Percentiles rank a stretch among this genome's conserved stretches.
Conservation (phyloP, 495 filamentous ascomycete species). For the Copromyces sp. region DNA sequence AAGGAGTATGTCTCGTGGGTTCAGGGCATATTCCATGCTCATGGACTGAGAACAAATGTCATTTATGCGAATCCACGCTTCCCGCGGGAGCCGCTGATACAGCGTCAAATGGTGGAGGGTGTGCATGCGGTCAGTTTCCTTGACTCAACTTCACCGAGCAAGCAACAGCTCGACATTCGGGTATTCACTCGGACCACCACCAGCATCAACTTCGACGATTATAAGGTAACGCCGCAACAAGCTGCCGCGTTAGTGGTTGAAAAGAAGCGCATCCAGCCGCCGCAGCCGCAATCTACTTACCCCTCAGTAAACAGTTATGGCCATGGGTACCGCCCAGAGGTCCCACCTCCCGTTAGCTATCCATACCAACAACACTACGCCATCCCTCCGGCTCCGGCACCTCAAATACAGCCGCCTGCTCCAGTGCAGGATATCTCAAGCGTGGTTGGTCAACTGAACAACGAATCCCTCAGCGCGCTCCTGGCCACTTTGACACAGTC, state of each 20-base stretch:
- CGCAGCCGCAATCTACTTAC: conserved; percentile 17
- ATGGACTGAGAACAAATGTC: conserved; percentile 62
- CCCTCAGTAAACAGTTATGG: conserved; percentile 3
- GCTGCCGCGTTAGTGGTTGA: conserved; percentile 72
- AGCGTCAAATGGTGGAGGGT: conserved; percentile 78
- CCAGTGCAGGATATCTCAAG: conserved; percentile 41
- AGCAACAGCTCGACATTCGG: conserved; percentile 64
- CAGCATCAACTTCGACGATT: conserved; percentile 71
- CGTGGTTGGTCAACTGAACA: conserved; percentile 53
- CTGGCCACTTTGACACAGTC: conserved; percentile 46
- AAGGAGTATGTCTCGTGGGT: conserved; percentile 75
- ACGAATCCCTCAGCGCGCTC: conserved; percentile 60
- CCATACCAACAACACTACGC: conserved; percentile 20
- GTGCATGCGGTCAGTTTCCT: conserved; percentile 78
- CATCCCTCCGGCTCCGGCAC: conserved; percentile 27
- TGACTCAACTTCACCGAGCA: conserved; percentile 52
- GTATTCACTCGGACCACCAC: conserved; percentile 71
- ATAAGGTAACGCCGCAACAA: conserved; percentile 64
- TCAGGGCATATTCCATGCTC: conserved; percentile 59
- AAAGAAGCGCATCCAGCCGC: conserved; percentile 46
- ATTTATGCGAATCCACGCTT: conserved; percentile 71
- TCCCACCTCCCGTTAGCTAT: conserved; percentile 5
- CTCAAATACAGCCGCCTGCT: conserved; percentile 31
- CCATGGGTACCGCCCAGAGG: neutral
- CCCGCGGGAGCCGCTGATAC: conserved; percentile 62